Percentiles rank a stretch among this genome's conserved stretches.
Evolutionary conservation across 352 stramenopile species (phyloP).

Genomic region (Blastocystis sp.): DNA sequence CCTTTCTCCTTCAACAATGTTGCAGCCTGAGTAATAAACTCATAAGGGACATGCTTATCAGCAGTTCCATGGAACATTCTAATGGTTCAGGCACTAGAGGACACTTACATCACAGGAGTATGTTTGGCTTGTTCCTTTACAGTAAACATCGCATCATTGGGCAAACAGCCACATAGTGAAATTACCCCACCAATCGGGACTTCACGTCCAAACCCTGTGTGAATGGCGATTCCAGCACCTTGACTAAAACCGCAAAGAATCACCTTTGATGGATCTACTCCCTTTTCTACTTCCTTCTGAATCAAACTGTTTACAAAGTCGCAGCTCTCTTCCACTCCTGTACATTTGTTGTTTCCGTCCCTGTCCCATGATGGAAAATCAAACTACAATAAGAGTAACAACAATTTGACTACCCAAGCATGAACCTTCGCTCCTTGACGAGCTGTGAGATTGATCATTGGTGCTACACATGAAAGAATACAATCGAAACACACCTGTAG

Average conservation of each 20-base stretch:
- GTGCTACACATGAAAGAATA: not conserved
- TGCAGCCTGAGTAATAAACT: not conserved
- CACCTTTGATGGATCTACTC: conserved; percentile 13
- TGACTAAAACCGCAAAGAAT: conserved; percentile 60
- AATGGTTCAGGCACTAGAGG: not conserved
- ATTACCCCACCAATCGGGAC: conserved; percentile 9
- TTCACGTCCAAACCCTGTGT: not conserved
- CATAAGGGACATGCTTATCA: conserved; percentile 26
- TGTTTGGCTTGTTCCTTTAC: conserved; percentile 9
- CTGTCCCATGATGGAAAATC: conserved; percentile 35
- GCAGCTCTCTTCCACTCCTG: conserved; percentile 37
- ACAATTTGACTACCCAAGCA: not conserved
- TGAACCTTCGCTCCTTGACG: conserved; percentile 3
- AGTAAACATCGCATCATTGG: not conserved
- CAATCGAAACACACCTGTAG: not conserved
- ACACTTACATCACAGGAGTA: conserved; percentile 1
- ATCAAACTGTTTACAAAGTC: conserved; percentile 19
- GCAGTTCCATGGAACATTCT: conserved; percentile 55
- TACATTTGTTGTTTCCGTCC: conserved; percentile 30
- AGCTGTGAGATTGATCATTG: not conserved
- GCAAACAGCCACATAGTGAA: conserved; percentile 27
- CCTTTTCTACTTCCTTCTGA: conserved; percentile 34
- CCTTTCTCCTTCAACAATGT: conserved; percentile 16
- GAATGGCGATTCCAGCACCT: conserved; percentile 29
- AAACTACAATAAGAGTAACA: not conserved